These are phyloP conservation scores for Trichophyton rubrum DNA, from an alignment of 2,329 filamentous ascomycete species.

Conservation along the genomic window DNA sequence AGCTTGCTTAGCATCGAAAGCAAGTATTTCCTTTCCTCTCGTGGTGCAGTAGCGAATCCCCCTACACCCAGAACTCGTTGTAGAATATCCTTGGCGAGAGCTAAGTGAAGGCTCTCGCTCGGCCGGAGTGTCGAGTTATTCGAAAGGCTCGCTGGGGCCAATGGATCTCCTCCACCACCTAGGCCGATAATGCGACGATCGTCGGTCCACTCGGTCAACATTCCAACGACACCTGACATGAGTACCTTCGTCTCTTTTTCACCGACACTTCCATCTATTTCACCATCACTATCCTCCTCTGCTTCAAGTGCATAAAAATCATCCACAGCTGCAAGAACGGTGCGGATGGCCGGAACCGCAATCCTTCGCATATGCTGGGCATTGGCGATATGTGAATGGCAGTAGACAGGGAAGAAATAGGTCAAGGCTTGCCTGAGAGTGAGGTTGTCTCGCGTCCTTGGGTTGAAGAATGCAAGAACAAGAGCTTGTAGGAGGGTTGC, in stretches of 20 bases:
- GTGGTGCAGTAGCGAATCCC: slow-evolving; percentile 23
- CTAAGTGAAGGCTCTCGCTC: slow-evolving; percentile 68
- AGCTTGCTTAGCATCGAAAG: slow-evolving; percentile 71
- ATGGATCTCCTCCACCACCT: slow-evolving; percentile 36
- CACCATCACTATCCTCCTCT: slow-evolving; percentile 61
- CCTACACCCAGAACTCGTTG: slow-evolving; percentile 52
- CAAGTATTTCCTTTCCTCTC: slow-evolving; percentile 76
- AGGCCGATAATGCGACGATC: slow-evolving; percentile 62
- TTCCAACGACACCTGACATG: slow-evolving; percentile 62
- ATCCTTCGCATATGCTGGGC: slow-evolving; percentile 68
- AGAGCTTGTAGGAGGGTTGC: slow-evolving; percentile 71
- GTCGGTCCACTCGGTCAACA: slow-evolving; percentile 87
- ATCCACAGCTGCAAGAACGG: slow-evolving; percentile 47
- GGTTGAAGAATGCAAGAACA: slow-evolving; percentile 79
- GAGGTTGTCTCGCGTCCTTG: slow-evolving; percentile 66
- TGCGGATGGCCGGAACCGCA: slow-evolving; percentile 60
- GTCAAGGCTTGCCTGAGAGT: slow-evolving; percentile 73
- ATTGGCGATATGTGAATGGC: slow-evolving; percentile 71
- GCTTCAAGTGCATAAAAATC: slow-evolving; percentile 59
- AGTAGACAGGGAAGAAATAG: slow-evolving; percentile 92
- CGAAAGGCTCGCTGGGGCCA: slow-evolving; percentile 44
- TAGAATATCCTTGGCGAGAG: slow-evolving; percentile 64
- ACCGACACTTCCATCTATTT: slow-evolving; percentile 66
- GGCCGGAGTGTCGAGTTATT: slow-evolving; percentile 26
- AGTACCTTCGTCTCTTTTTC: slow-evolving; percentile 43